phyloP scores from a whole-genome alignment of 2,329 filamentous ascomycete genomes.

The Venturia asperata region DNA sequence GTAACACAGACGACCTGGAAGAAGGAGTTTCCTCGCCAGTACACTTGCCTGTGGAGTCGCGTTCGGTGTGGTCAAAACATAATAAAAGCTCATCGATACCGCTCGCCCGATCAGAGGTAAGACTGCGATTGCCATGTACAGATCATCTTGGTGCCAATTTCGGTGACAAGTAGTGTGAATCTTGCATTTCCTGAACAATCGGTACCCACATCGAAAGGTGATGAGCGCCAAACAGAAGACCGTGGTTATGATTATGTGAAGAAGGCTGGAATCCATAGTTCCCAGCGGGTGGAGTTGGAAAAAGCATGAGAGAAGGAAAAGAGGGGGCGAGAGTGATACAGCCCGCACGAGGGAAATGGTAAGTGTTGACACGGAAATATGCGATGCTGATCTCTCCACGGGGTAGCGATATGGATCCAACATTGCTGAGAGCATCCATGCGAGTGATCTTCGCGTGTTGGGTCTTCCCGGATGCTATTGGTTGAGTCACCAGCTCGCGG shows the following conservation, averaged over 20 bases:
- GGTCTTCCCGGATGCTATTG: no score
- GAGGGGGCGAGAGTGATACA: neutral
- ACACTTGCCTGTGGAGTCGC: neutral
- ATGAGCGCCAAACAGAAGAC: neutral
- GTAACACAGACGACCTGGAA: neutral
- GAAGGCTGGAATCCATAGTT: slow-evolving; percentile 1
- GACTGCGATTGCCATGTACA: slow-evolving; percentile 6
- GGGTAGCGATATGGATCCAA: no score
- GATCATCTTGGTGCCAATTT: slow-evolving; percentile 14
- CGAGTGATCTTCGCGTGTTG: no score
- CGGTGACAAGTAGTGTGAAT: slow-evolving; percentile 4
- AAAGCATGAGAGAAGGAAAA: neutral
- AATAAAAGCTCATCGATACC: neutral
- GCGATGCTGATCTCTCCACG: no score
- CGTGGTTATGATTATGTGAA: neutral
- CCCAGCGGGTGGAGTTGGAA: neutral
- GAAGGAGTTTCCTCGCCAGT: neutral
- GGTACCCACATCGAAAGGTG: slow-evolving; percentile 3
- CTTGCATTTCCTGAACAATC: slow-evolving; percentile 1
- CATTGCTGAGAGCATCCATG: no score
- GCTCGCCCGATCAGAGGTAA: neutral
- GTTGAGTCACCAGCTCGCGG: no score
- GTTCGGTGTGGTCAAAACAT: neutral
- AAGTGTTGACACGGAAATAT: no score
- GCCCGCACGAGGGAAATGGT: no score